Conservation (phyloP, 192 early-diverging fungal species). For the Coemansia sp. region DNA sequence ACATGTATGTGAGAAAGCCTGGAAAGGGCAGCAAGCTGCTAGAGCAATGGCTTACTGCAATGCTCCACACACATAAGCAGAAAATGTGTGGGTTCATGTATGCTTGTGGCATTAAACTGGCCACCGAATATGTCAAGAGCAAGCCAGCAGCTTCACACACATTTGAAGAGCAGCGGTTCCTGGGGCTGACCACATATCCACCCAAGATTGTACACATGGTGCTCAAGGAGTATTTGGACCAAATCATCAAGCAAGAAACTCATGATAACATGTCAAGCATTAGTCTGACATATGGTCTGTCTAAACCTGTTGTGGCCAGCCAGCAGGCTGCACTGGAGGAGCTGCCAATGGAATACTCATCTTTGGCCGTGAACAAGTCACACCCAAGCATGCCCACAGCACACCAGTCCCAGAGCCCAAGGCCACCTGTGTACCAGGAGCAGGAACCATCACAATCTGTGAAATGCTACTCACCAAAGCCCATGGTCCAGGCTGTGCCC, state of each 20-base stretch:
- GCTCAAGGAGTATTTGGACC: constrained; percentile 12
- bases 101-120: constrained; percentile 15
- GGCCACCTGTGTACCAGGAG: no score
- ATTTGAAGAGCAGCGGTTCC: neutral
- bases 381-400: no score
- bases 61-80: constrained; percentile 23
- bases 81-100: constrained; percentile 24
- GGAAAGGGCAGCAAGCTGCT: constrained; percentile 30
- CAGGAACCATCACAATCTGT: no score
- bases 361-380: no score
- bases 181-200: neutral
- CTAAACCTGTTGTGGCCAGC: neutral
- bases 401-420: no score
- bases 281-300: neutral
- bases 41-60: constrained; percentile 32
- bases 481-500: no score
- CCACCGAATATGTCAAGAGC: constrained; percentile 9
- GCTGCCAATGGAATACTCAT: no score
- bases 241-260: constrained; percentile 11
- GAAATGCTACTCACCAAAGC: no score
- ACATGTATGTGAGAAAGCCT: constrained; percentile 6
- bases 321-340: neutral
- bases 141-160: constrained; percentile 3
- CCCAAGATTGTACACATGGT: constrained; percentile 1
- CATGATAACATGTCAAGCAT: neutral